phyloP scores from a whole-genome alignment of 208 protist genomes.

The Trypanosoma mega region DNA sequence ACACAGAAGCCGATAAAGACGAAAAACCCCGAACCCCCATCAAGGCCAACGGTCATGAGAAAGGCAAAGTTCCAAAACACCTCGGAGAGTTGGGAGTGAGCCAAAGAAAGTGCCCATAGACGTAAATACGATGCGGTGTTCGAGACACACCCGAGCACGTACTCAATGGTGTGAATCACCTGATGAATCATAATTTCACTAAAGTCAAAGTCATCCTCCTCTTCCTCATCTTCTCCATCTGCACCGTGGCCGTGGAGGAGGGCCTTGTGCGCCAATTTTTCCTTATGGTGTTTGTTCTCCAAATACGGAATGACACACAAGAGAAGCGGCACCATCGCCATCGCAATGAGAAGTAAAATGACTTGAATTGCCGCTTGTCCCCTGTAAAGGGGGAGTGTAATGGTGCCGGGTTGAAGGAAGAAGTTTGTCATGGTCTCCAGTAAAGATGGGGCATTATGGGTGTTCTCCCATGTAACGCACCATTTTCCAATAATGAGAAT shows the following conservation, averaged over 20 bases:
- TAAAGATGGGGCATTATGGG: constrained; percentile 79
- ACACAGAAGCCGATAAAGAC: constrained; percentile 92
- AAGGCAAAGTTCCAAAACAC: constrained; percentile 91
- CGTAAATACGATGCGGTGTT: constrained; percentile 99
- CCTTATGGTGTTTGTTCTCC: constrained; percentile 52
- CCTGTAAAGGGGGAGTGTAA: constrained; percentile 68
- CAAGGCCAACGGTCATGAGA: constrained; percentile 60
- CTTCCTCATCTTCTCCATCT: constrained; percentile 32
- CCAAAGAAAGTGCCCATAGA: constrained; percentile 99
- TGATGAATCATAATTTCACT: constrained; percentile 97
- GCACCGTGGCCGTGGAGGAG: neutral
- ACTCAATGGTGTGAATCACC: constrained; percentile 99
- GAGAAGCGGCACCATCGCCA: constrained; percentile 80
- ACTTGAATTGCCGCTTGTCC: constrained; percentile 85
- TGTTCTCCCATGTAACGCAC: constrained; percentile 86
- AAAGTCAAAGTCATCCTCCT: constrained; percentile 89
- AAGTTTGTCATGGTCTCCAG: constrained; percentile 94
- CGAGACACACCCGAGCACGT: constrained; percentile 97
- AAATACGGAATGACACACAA: constrained; percentile 84
- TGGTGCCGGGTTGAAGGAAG: constrained; percentile 84
- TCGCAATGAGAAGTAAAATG: constrained; percentile 70
- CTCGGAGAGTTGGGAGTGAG: constrained; percentile 96
- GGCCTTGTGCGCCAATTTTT: constrained; percentile 3
- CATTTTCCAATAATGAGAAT: constrained; percentile 98
- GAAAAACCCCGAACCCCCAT: constrained; percentile 61